Percentiles rank a stretch among this genome's conserved stretches.
Conservation (phyloP, 225 moss, liverwort and hornwort genomes). For the Takakia lepidozioides region DNA sequence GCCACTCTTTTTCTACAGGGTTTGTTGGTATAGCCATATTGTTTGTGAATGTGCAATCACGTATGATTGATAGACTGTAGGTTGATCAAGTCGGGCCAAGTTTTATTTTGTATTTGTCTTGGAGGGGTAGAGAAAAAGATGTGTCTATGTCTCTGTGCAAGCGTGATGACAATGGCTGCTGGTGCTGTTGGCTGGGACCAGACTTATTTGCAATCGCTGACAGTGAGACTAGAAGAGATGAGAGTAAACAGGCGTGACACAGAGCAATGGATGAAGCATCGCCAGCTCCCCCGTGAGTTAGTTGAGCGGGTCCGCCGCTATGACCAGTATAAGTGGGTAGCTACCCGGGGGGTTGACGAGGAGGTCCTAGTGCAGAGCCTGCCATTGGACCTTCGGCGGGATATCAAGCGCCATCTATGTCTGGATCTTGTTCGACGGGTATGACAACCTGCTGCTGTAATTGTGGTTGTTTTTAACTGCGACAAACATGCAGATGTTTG, state of each 20-base stretch:
- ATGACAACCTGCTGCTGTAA: conserved; percentile 1
- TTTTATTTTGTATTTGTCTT: too few relatives aligned
- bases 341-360: conserved; percentile 85
- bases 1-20: too few relatives aligned
- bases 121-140: too few relatives aligned
- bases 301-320: conserved; percentile 65
- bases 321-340: conserved; percentile 93
- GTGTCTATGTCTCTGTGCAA: too few relatives aligned
- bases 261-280: conserved; percentile 93
- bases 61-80: too few relatives aligned
- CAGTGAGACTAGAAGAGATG: conserved; percentile 88
- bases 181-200: conserved; percentile 12
- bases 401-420: conserved; percentile 90
- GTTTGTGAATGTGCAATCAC: too few relatives aligned
- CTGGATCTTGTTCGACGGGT: conserved; percentile 72
- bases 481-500: too few relatives aligned
- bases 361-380: conserved; percentile 60
- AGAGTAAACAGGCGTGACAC: conserved; percentile 86
- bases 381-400: conserved; percentile 76
- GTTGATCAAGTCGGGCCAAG: too few relatives aligned
- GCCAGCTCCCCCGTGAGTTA: conserved; percentile 57
- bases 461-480: too few relatives aligned
- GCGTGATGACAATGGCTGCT: neutral
- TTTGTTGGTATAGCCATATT: too few relatives aligned
- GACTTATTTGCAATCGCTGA: conserved; percentile 80